Evolutionary conservation across 331 rosid species (phyloP), one percentile per base, ranked within the genome.

Genomic region (Malus hybrid): DNA sequence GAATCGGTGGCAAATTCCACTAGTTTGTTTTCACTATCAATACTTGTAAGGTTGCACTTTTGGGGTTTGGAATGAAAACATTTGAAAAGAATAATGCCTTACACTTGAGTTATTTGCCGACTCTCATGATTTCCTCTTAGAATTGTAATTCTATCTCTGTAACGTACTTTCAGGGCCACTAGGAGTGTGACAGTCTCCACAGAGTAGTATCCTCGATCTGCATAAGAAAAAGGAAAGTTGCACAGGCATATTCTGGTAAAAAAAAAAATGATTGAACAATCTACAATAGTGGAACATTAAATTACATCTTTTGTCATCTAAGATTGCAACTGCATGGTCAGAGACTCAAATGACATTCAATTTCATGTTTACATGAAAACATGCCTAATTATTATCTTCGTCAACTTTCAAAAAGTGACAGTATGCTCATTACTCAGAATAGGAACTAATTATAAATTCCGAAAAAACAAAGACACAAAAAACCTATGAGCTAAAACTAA

Each of bases 131-230:
- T 81, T 61, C 85, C 85, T 73, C 85, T 73, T 24, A 82, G 85
- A 61, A 82, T 82, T 29, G 85, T 82, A 70, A 82, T 73, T 73
- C 85, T 82, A 68, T 82, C 85, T 62, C 85, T 82, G 69, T 77
- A 77, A n/a, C 85, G 85, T 68, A 77, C 82, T 73, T 82, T 82
- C 79, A 82, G 70, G 34, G 85, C 82, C 48, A 82, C 85, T 8
- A 82, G 79, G 42, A 82, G 85, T 3, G 85, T 67, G 78, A 82
- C 82, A 50, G 85, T 82, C 79, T 82, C 85, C 69, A 82, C 85
- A 2, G 85, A 82, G 68, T 82, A 82, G 69, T 82, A 82, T 62
- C 85, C 85, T 28, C 85, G 79, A 77, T 82, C 85, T 82, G 76
- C 50, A 67, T n/a, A 48, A 65, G 55, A 32, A 68, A 76, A 55